phyloP scores from a whole-genome alignment of 1,284 basidiomycete species.

The Malassezia restricta region DNA sequence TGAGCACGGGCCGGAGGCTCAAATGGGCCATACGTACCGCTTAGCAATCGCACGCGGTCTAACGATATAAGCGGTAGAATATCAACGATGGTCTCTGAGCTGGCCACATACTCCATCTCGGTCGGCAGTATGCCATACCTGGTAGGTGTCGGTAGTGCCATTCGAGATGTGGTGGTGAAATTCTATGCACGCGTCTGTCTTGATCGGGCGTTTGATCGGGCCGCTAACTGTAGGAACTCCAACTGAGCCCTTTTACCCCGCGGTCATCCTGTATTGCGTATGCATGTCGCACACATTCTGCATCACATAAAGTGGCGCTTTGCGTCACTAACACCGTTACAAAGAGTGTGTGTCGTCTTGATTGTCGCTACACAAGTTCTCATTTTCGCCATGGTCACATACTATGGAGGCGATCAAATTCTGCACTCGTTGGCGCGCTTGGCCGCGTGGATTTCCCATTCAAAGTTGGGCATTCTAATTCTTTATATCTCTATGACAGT shows the following conservation, averaged over 20 bases:
- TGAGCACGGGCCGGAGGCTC: constrained; percentile 67
- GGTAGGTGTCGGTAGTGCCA: constrained; percentile 9
- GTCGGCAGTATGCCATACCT: constrained; percentile 13
- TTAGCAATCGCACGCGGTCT: constrained; percentile 36
- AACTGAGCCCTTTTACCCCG: too few relatives aligned
- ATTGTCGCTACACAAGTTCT: neutral
- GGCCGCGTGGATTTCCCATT: constrained; percentile 21
- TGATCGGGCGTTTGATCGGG: neutral
- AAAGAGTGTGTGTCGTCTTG: neutral
- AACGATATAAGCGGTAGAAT: constrained; percentile 37
- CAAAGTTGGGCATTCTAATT: constrained; percentile 16
- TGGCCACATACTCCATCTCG: constrained; percentile 18
- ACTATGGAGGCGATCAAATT: constrained; percentile 19
- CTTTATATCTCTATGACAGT: constrained; percentile 18
- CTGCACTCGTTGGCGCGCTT: constrained; percentile 15
- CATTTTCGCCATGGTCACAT: constrained; percentile 4
- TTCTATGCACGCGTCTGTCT: neutral
- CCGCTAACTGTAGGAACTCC: neutral
- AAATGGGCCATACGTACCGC: constrained; percentile 66
- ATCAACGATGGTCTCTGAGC: constrained; percentile 20
- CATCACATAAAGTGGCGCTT: neutral
- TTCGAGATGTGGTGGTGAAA: neutral
- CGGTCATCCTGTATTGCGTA: too few relatives aligned
- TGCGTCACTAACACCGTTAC: neutral
- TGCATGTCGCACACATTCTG: neutral